phyloP scores from a whole-genome alignment of 1,139 yeast species.

The Candida mesenterica region DNA sequence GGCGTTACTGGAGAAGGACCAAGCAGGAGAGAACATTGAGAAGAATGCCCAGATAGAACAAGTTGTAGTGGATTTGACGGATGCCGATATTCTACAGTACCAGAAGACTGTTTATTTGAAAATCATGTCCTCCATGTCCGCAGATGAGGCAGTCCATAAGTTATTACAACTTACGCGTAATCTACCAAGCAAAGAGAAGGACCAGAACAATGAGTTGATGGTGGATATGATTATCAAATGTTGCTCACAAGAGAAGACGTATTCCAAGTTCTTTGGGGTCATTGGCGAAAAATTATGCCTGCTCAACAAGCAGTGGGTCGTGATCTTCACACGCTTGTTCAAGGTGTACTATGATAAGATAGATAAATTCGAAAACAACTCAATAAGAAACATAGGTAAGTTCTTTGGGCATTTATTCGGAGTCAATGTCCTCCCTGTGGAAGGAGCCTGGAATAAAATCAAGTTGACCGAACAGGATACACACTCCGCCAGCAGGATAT shows the following conservation, averaged over 20 bases:
- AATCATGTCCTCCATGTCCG: slow-evolving; percentile 88
- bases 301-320: slow-evolving; percentile 53
- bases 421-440: slow-evolving; percentile 56
- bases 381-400: slow-evolving; percentile 76
- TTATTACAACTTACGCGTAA: slow-evolving; percentile 50
- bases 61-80: slow-evolving; percentile 60
- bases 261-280: slow-evolving; percentile 81
- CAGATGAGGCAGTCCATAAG: slow-evolving; percentile 93
- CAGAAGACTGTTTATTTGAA: slow-evolving; percentile 79
- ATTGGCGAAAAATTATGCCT: slow-evolving; percentile 68
- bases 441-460: slow-evolving; percentile 53
- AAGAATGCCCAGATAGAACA: not conserved
- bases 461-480: slow-evolving; percentile 70
- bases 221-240: slow-evolving; percentile 79
- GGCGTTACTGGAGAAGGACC: slow-evolving; percentile 6
- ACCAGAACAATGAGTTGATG: slow-evolving; percentile 36
- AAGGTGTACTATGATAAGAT: slow-evolving; percentile 53
- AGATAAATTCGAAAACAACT: slow-evolving; percentile 69
- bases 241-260: slow-evolving; percentile 84
- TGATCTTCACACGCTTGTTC: slow-evolving; percentile 53
- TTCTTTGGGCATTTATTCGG: slow-evolving; percentile 87
- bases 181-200: slow-evolving; percentile 35
- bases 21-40: not conserved
- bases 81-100: slow-evolving; percentile 56
- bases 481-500: slow-evolving; percentile 76